Evolutionary conservation across 2,329 filamentous ascomycete species (phyloP), one percentile per base, ranked within the genome.

Genomic region (Pseudocercospora fuligena): DNA sequence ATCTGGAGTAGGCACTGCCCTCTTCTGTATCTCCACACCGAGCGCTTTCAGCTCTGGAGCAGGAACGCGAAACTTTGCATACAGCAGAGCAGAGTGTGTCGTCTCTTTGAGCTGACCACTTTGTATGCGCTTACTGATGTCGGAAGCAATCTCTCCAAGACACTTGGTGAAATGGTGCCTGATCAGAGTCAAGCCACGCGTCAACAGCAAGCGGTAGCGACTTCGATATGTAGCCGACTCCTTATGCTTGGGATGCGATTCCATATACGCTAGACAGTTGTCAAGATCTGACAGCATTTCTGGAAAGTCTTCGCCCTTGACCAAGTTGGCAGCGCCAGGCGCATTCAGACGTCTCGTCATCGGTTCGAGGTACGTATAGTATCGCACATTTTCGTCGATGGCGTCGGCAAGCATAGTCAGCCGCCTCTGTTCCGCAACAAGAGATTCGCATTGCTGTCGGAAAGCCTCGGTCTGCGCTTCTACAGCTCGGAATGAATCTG

Each of bases 381-480:
- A 97, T 76, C 94, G 90, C n/a, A 97, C 83, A 73, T 97, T 96
- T 25, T 92, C 91, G 27, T 92, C 90, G 64, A 99, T 90, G 66
- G 93, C 90, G 71, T 96, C 88, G 2, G 93, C 93, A 49, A 99
- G 85, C 70, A 86, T 87, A 68, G 92, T 89, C 47, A 97, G 85
- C 25, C 92, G 88, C 73, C 86, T 88, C 80, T 98, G 93, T 73
- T 97, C 94, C 1, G 87, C 84, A 31, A 98, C 82, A 2, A 99
- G 85, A 64, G 92, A 91, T 76, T 97, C 93, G 80, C 95, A 99
- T 79, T 97, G 93, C 56, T 90, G 88, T 77, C 94, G 92, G 82
- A 99, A 98, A 14, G 91, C 90, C n/a, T 91, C 92, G 0, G 95
- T 99, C 80, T 98, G 94, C 9, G 87, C 84, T 74, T 97, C 93